phyloP scores from a whole-genome alignment of 192 early-diverging fungal genomes.

The Endogone sp. region DNA sequence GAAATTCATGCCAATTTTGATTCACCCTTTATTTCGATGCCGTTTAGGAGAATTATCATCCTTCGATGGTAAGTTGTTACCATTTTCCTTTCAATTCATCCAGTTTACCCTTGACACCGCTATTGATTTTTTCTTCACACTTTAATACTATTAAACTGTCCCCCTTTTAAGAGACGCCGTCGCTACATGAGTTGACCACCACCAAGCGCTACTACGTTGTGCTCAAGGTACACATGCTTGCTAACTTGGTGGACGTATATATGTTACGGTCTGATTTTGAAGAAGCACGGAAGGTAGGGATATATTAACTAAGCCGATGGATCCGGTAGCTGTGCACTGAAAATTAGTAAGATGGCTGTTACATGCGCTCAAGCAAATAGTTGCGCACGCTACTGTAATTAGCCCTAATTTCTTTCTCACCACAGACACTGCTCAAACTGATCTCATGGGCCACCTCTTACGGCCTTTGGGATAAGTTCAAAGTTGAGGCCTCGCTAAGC shows the following conservation, averaged over 20 bases:
- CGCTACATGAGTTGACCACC: conserved; percentile 14
- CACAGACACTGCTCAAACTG: conserved; percentile 27
- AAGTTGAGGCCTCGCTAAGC: neutral
- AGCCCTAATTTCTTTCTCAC: conserved; percentile 16
- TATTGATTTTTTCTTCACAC: no score
- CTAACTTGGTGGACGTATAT: conserved; percentile 6
- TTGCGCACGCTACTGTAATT: no score
- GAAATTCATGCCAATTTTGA: no score
- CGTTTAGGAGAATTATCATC: conserved; percentile 10
- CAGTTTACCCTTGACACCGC: neutral
- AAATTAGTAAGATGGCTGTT: no score
- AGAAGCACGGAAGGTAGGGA: conserved; percentile 7
- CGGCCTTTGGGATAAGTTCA: conserved; percentile 10
- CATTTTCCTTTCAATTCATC: neutral
- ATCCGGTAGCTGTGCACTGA: conserved; percentile 20
- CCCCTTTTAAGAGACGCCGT: conserved; percentile 15
- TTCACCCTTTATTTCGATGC: neutral
- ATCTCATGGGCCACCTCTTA: conserved; percentile 9
- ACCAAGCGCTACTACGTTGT: conserved; percentile 14
- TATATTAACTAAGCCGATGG: conserved; percentile 20
- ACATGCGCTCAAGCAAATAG: no score
- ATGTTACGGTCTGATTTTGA: conserved; percentile 13
- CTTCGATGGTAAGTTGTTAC: conserved; percentile 7
- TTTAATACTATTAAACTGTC: neutral
- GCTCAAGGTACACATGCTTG: conserved; percentile 13